These are phyloP conservation scores for Fusarium camptoceras DNA, from an alignment of 2,329 filamentous ascomycete genomes.

Conservation along the genomic window DNA sequence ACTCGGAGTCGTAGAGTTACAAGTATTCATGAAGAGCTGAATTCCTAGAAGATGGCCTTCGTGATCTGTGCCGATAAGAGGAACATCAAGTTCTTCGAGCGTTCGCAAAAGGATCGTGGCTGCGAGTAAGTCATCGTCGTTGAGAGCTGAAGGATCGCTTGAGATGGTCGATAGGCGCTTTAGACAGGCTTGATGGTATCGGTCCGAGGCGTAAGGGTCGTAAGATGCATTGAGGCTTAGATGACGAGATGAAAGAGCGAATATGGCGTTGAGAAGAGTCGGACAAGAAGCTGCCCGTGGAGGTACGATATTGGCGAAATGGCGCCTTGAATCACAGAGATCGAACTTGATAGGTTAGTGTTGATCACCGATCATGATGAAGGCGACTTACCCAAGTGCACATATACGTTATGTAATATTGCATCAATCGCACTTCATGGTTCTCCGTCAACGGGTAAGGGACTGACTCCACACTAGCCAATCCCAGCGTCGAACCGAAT, in stretches of 20 bases:
- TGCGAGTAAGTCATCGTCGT: conserved; percentile 65
- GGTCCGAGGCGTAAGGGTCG: conserved; percentile 61
- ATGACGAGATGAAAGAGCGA: conserved; percentile 67
- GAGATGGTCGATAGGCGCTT: conserved; percentile 62
- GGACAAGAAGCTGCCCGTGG: conserved; percentile 62
- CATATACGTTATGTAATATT: conserved; percentile 48
- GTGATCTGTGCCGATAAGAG: conserved; percentile 55
- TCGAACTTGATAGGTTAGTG: conserved; percentile 59
- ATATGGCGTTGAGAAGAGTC: conserved; percentile 67
- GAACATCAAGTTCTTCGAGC: conserved; percentile 65
- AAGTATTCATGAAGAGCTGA: conserved; percentile 60
- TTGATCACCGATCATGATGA: too few relatives aligned
- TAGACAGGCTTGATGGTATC: conserved; percentile 66
- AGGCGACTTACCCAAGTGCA: conserved; percentile 46
- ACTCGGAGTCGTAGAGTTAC: conserved; percentile 48
- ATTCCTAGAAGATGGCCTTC: conserved; percentile 62
- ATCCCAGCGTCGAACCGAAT: conserved; percentile 6
- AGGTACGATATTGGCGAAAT: conserved; percentile 67
- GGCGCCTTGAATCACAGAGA: conserved; percentile 55
- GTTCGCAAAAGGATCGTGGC: conserved; percentile 68
- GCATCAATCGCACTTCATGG: conserved; percentile 44
- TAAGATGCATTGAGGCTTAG: conserved; percentile 58
- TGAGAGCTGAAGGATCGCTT: conserved; percentile 52
- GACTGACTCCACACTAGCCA: conserved; percentile 17
- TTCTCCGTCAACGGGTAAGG: conserved; percentile 38